A percentile compares a stretch with the other conserved stretches of the same genome.
Evolutionary conservation across 1,139 yeast genomes (phyloP).

Genomic region (Entelexis paramagnoliae): DNA sequence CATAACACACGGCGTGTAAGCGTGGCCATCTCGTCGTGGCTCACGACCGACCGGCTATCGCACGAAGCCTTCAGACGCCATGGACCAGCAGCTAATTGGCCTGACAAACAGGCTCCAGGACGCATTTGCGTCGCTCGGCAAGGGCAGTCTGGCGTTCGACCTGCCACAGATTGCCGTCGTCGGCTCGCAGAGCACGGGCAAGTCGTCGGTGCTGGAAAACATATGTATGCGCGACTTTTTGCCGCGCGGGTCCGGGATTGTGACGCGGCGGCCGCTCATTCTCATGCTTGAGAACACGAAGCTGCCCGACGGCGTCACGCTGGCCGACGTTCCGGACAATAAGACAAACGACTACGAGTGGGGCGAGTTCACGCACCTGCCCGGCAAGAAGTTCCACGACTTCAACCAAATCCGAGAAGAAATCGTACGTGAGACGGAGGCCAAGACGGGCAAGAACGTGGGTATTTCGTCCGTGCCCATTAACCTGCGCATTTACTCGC

Average conservation of each 20-base stretch:
- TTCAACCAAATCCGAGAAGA: constrained; percentile 77
- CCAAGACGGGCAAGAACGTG: constrained; percentile 91
- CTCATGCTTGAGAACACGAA: constrained; percentile 53
- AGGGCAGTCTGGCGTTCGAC: constrained; percentile 45
- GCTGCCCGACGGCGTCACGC: constrained; percentile 77
- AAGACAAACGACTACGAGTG: constrained; percentile 45
- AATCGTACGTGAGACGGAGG: constrained; percentile 79
- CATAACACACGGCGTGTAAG: not conserved
- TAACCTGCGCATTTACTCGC: constrained; percentile 78
- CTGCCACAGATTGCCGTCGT: constrained; percentile 78
- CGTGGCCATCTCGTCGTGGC: not conserved
- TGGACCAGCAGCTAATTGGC: constrained; percentile 85
- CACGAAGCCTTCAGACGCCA: constrained; percentile 26
- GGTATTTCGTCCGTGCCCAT: constrained; percentile 91
- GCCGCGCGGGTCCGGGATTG: constrained; percentile 79
- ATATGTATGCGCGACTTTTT: constrained; percentile 77
- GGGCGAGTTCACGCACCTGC: constrained; percentile 94
- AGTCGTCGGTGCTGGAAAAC: constrained; percentile 69
- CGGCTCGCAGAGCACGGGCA: constrained; percentile 74
- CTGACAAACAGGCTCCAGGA: constrained; percentile 83
- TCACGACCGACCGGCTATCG: not conserved
- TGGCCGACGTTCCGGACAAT: constrained; percentile 22
- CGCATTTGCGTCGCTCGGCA: constrained; percentile 36
- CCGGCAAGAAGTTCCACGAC: constrained; percentile 71
- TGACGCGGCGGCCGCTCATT: constrained; percentile 66